Evolutionary conservation across 805 yeast genomes (phyloP).

Genomic region (Starmera caribaea): DNA sequence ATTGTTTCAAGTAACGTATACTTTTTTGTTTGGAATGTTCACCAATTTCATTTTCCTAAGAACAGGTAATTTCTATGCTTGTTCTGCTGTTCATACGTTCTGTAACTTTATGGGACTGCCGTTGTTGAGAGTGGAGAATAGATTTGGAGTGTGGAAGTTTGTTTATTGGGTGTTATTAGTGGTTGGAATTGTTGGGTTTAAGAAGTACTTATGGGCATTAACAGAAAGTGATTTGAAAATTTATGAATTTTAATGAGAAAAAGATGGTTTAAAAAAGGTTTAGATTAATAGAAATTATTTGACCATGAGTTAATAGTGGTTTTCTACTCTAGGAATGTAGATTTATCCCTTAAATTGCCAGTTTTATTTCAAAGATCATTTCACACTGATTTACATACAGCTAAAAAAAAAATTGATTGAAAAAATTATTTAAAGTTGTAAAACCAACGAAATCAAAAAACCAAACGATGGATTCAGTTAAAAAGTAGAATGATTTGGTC

Average conservation of each 20-base stretch:
- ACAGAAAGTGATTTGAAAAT: constrained; percentile 5
- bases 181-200: constrained; percentile 34
- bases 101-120: constrained; percentile 75
- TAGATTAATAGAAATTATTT: no score
- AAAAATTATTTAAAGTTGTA: background rate
- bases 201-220: constrained; percentile 16
- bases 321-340: no score
- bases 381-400: no score
- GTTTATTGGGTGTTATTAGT: constrained; percentile 30
- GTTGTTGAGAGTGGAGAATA: constrained; percentile 9
- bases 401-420: no score
- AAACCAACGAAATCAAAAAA: no score
- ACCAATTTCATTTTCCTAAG: constrained; percentile 48
- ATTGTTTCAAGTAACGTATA: constrained; percentile 49
- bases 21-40: constrained; percentile 62
- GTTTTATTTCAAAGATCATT: no score
- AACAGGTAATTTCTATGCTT: constrained; percentile 44
- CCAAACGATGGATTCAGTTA: background rate
- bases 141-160: constrained; percentile 19
- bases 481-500: no score
- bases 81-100: constrained; percentile 48
- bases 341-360: no score
- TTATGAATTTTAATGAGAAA: no score
- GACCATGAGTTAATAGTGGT: no score
- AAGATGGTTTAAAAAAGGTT: no score